Percentiles rank a stretch among this genome's conserved stretches.
These are phyloP conservation scores for Penicillium psychrosexuale DNA, from an alignment of 2,329 filamentous ascomycete genomes.

Conservation along the genomic window DNA sequence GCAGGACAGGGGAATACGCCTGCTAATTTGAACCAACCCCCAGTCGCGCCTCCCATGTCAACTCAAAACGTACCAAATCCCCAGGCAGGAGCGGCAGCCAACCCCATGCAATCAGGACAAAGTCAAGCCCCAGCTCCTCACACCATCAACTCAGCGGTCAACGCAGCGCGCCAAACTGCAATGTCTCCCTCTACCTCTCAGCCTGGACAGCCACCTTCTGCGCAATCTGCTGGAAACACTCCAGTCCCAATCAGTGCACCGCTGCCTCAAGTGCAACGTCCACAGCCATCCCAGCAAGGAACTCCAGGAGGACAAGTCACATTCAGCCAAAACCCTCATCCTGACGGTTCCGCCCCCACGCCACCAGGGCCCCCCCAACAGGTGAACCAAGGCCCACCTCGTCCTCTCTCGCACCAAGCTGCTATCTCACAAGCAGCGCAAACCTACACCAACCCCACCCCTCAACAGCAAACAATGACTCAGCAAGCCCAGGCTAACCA, in stretches of 20 bases:
- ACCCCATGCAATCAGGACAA: slow-evolving; percentile 34
- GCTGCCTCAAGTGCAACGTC: slow-evolving; percentile 24
- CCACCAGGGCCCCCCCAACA: slow-evolving; percentile 29
- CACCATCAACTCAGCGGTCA: slow-evolving; percentile 50
- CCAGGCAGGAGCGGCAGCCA: slow-evolving; percentile 25
- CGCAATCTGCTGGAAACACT: slow-evolving; percentile 29
- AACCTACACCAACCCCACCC: slow-evolving; percentile 39
- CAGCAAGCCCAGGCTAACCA: slow-evolving; percentile 34
- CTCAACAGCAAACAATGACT: slow-evolving; percentile 26
- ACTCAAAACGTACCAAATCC: slow-evolving; percentile 19
- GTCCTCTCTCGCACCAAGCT: slow-evolving; percentile 45
- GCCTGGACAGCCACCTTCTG: slow-evolving; percentile 30
- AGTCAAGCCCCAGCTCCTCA: slow-evolving; percentile 42
- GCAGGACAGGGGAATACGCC: slow-evolving; percentile 21
- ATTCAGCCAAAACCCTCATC: slow-evolving; percentile 32
- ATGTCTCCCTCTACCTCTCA: slow-evolving; percentile 39
- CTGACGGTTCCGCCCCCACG: slow-evolving; percentile 34
- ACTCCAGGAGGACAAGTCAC: slow-evolving; percentile 28
- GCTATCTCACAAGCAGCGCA: slow-evolving; percentile 47
- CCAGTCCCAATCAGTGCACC: slow-evolving; percentile 22
- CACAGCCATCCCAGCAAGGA: slow-evolving; percentile 32
- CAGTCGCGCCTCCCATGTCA: slow-evolving; percentile 18
- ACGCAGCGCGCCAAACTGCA: slow-evolving; percentile 42
- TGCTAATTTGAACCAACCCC: slow-evolving; percentile 13
- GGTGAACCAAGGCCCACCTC: slow-evolving; percentile 37